phyloP scores from a whole-genome alignment of 2,329 filamentous ascomycete genomes.

The Ophiostoma ulmi region DNA sequence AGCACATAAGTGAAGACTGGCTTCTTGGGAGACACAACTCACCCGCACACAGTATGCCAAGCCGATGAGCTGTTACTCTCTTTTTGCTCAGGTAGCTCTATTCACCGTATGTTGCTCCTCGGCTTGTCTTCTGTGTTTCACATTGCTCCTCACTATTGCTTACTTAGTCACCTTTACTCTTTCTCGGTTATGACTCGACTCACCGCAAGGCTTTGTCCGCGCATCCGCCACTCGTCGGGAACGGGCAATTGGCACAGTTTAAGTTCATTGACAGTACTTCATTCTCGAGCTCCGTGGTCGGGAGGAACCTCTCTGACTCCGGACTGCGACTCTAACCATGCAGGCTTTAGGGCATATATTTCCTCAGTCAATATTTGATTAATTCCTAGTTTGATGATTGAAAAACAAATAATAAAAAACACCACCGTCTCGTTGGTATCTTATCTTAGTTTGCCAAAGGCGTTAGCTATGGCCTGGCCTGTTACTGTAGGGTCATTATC shows the following conservation, averaged over 20 bases:
- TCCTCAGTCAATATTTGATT: background rate
- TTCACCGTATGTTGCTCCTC: slow-evolving; percentile 7
- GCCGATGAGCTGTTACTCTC: background rate
- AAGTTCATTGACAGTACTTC: background rate
- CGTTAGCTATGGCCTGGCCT: background rate
- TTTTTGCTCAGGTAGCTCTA: background rate
- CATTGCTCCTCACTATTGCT: background rate
- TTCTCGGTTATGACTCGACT: background rate
- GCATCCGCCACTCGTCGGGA: background rate
- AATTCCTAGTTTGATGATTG: background rate
- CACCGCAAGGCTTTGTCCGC: background rate
- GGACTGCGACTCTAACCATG: background rate
- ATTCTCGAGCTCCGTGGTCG: slow-evolving; percentile 7
- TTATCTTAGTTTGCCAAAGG: too few species aligned
- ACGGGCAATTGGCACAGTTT: background rate
- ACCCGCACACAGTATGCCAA: slow-evolving; percentile 6
- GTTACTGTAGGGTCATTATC: background rate
- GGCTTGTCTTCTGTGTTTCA: background rate
- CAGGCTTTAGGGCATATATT: background rate
- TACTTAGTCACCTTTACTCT: background rate
- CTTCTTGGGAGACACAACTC: background rate
- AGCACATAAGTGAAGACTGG: background rate
- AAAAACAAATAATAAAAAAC: background rate
- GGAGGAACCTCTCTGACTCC: background rate
- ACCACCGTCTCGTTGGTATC: too few species aligned